Conservation (phyloP, 345 rosid genomes). For the Physaria fendleri region DNA sequence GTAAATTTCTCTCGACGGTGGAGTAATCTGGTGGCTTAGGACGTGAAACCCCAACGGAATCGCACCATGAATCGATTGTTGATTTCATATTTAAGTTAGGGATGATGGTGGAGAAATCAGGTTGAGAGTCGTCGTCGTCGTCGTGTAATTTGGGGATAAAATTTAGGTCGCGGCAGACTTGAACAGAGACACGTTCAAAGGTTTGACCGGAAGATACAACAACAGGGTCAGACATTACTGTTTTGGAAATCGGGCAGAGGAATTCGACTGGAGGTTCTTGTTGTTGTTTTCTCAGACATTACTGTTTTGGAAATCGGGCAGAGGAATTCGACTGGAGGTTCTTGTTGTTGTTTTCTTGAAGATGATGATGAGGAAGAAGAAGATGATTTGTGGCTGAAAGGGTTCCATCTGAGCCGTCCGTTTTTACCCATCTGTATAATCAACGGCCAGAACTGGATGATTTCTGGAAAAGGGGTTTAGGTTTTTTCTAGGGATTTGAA, state of each 20-base stretch:
- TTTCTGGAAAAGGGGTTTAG: background rate
- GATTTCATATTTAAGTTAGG: slow-evolving; percentile 66
- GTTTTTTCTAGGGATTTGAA: background rate
- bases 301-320: slow-evolving; percentile 61
- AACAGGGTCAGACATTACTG: slow-evolving; percentile 76
- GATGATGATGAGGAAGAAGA: slow-evolving; percentile 17
- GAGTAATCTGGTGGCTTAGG: slow-evolving; percentile 47
- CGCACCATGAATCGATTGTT: slow-evolving; percentile 63
- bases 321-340: slow-evolving; percentile 54
- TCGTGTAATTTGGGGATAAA: slow-evolving; percentile 43
- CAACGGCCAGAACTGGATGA: background rate
- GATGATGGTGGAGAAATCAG: slow-evolving; percentile 56
- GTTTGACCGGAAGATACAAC: slow-evolving; percentile 84
- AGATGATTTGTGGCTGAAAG: slow-evolving; percentile 38
- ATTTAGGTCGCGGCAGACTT: slow-evolving; percentile 49
- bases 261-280: slow-evolving; percentile 50
- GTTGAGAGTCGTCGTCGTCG: slow-evolving; percentile 40
- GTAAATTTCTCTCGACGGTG: slow-evolving; percentile 42
- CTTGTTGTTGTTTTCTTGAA: background rate
- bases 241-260: slow-evolving; percentile 57
- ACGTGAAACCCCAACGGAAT: slow-evolving; percentile 19
- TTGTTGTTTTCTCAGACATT: slow-evolving; percentile 45
- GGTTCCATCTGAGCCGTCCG: slow-evolving; percentile 62
- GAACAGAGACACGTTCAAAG: slow-evolving; percentile 60
- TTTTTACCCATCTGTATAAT: slow-evolving; percentile 48